Conservation (phyloP, 2,329 filamentous ascomycete species). For the Ophiostoma triangulosporum region DNA sequence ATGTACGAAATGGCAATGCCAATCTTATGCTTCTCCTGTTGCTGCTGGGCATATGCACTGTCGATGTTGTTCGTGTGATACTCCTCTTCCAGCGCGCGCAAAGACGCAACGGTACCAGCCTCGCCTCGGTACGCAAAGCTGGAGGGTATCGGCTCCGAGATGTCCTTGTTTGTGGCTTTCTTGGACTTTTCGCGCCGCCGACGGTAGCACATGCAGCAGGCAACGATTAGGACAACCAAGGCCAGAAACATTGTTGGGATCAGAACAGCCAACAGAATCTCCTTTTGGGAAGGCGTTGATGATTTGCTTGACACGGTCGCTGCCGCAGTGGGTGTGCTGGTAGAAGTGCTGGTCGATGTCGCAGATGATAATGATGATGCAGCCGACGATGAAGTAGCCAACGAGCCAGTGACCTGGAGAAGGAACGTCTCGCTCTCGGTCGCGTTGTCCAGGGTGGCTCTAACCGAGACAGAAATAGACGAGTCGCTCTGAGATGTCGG, state of each 20-base stretch:
- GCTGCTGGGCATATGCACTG: not conserved
- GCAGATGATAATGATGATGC: constrained; percentile 3
- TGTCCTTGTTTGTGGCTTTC: constrained; percentile 16
- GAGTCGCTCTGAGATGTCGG: not conserved
- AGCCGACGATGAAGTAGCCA: constrained; percentile 7
- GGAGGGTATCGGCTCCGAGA: constrained; percentile 21
- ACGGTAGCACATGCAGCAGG: constrained; percentile 11
- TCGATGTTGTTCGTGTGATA: constrained; percentile 10
- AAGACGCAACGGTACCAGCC: constrained; percentile 10
- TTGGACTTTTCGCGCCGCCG: constrained; percentile 19
- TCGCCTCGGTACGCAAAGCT: constrained; percentile 18
- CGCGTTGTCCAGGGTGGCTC: constrained; percentile 21
- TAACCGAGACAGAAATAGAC: constrained; percentile 16
- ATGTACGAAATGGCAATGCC: not conserved
- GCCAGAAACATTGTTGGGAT: constrained; percentile 28
- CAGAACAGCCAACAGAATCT: constrained; percentile 30
- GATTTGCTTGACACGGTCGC: not conserved
- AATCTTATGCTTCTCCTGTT: constrained; percentile 3
- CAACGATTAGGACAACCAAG: constrained; percentile 20
- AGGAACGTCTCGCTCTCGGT: constrained; percentile 26
- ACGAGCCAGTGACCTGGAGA: constrained; percentile 22
- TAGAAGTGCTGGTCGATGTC: not conserved
- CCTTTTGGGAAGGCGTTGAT: constrained; percentile 4
- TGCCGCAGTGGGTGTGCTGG: not conserved
- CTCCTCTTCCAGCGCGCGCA: constrained; percentile 12